Base-by-base conservation (phyloP, 768 basidiomycete genomes). In the Lactifluus piperatus region DNA sequence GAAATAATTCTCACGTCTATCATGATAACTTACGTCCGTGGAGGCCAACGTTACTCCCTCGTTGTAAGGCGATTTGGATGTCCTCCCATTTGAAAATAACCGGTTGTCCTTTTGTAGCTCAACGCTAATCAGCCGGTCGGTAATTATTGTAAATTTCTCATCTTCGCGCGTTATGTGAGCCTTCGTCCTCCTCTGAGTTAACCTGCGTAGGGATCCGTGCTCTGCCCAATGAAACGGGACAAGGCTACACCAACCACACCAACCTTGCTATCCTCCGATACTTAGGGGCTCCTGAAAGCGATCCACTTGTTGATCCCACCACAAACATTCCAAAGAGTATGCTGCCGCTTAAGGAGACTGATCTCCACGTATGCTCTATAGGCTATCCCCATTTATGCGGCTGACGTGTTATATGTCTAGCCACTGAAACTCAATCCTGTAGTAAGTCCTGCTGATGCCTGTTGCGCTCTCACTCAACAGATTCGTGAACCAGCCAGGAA, bases 251-350 rank as follows among this genome's bases (percentile, higher is more conserved):
- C 4, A 16, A 10, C 48, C 11, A 41, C 36, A 49, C 37, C 7
- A 67, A 66, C 29, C 47, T 45, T 11, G 66, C 66, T 4, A 51
- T 67, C 34, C 60, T 67, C 44, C 66, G 37, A 37, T 67, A 67
- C 36, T 0, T 0, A 4, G 57, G 51, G 0, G 65, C 66, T 5
- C 2, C 2, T 3, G 13, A 5, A 2, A 0, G 0, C 2, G 7
- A 63, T 2, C 29, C 50, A 36, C 5, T 36, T 1, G 1, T 10
- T 11, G 43, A 66, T 29, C 66, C 66, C 24, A 50, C 29, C 3
- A 13, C 9, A 16, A 52, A 34, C 45, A 22, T 18, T 14, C 47
- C 53, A 16, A 2, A 0, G 22, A 56, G 50, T 10, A 9, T 14
- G 4, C 37, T 22, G 8, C 56, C 56, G 29, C 60, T 61, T 5